These are phyloP conservation scores for Psidium friedrichsthalianum DNA, from an alignment of 345 rosid genomes.

Conservation along the genomic window DNA sequence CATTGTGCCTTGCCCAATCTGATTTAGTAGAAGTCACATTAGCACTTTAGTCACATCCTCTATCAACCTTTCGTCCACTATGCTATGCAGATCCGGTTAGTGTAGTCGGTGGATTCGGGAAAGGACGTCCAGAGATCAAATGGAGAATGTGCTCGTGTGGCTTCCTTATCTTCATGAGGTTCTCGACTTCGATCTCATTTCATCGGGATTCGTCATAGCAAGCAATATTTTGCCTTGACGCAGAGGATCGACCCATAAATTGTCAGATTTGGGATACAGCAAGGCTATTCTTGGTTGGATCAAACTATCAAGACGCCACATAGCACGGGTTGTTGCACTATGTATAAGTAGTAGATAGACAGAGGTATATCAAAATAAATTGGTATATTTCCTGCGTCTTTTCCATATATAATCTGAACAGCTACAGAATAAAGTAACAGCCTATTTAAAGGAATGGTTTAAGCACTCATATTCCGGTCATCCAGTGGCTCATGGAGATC, in stretches of 20 bases:
- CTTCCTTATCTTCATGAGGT: background rate
- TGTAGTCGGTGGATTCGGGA: background rate
- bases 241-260: background rate
- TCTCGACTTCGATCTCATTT: background rate
- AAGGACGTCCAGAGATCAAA: background rate
- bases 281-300: background rate
- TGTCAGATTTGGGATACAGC: background rate
- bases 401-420: background rate
- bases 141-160: background rate
- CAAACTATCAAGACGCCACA: background rate
- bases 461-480: no score
- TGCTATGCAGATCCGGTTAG: background rate
- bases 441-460: background rate
- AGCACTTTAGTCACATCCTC: accelerated
- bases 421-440: background rate
- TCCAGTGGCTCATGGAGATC: background rate
- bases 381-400: background rate
- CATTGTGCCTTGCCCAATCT: background rate
- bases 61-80: background rate
- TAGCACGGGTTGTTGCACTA: background rate
- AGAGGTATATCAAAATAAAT: background rate
- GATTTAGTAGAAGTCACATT: background rate
- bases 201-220: background rate
- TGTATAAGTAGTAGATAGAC: background rate
- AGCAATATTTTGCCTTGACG: background rate